phyloP scores from a whole-genome alignment of 2,329 filamentous ascomycete genomes.

The Fonsecaea pugnacius region DNA sequence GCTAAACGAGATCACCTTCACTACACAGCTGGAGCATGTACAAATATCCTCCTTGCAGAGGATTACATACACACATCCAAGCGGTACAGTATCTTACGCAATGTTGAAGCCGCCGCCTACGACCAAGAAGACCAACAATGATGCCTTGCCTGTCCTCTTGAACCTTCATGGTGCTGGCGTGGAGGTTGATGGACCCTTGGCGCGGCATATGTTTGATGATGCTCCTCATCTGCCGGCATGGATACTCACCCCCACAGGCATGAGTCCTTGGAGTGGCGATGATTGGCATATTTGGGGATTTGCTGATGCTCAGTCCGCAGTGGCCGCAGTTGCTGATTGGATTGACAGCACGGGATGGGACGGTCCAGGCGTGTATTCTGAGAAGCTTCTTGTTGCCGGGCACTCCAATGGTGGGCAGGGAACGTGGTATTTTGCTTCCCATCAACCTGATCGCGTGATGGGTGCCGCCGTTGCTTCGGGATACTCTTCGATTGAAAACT shows the following conservation, averaged over 20 bases:
- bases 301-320: constrained; percentile 59
- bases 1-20: constrained; percentile 30
- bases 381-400: constrained; percentile 59
- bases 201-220: constrained; percentile 54
- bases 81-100: constrained; percentile 61
- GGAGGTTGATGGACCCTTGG: constrained; percentile 55
- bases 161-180: constrained; percentile 62
- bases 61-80: constrained; percentile 59
- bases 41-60: constrained; percentile 53
- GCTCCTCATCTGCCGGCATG: constrained; percentile 60
- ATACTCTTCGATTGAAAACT: constrained; percentile 63
- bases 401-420: constrained; percentile 67
- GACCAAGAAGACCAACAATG: constrained; percentile 40
- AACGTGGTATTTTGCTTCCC: constrained; percentile 61
- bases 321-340: constrained; percentile 57
- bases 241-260: constrained; percentile 61
- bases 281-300: constrained; percentile 67
- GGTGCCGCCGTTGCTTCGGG: constrained; percentile 63
- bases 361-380: constrained; percentile 51
- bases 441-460: constrained; percentile 61
- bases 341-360: constrained; percentile 54
- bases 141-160: constrained; percentile 54
- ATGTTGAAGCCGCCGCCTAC: constrained; percentile 59
- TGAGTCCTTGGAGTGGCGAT: constrained; percentile 63
- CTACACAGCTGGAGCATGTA: constrained; percentile 33